Percentiles rank a stretch among this genome's conserved stretches.
These are phyloP conservation scores for Mortierella hygrophila DNA, from an alignment of 192 early-diverging fungal genomes.

Conservation along the genomic window DNA sequence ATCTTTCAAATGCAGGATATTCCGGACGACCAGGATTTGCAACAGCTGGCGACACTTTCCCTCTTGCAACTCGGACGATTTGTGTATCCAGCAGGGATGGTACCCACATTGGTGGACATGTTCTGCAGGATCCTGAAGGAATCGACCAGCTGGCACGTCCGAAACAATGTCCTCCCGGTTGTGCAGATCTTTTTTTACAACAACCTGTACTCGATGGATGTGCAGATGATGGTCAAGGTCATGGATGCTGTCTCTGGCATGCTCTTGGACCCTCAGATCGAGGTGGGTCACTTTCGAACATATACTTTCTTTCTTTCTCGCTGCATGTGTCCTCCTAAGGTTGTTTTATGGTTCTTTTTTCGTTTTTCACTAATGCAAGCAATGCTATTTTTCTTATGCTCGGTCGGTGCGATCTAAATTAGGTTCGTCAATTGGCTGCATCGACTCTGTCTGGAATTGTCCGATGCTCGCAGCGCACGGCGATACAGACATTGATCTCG, in stretches of 20 bases:
- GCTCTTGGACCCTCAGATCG: conserved; percentile 89
- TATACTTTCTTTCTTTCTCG: no score
- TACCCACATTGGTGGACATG: conserved; percentile 65
- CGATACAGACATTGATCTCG: conserved; percentile 66
- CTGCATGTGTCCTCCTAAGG: no score
- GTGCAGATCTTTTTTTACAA: conserved; percentile 91
- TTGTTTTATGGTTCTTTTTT: no score
- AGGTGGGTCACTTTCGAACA: conserved; percentile 61
- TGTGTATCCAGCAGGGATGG: conserved; percentile 65
- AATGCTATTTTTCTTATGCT: no score
- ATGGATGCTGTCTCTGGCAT: conserved; percentile 78
- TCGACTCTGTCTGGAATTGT: conserved; percentile 83
- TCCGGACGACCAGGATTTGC: conserved; percentile 79
- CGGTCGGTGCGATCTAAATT: neutral
- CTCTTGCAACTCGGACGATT: conserved; percentile 64
- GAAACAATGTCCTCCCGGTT: conserved; percentile 82
- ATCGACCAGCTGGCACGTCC: conserved; percentile 82
- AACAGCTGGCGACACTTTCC: conserved; percentile 66
- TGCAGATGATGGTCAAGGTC: conserved; percentile 67
- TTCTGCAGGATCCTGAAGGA: conserved; percentile 67
- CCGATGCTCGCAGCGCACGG: conserved; percentile 79
- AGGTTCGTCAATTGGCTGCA: conserved; percentile 81
- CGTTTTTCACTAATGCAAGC: neutral
- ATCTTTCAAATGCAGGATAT: conserved; percentile 81
- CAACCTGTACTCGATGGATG: conserved; percentile 79